Evolutionary conservation across 148 eudicot species (phyloP).

Genomic region (Rhododendron williamsianum): DNA sequence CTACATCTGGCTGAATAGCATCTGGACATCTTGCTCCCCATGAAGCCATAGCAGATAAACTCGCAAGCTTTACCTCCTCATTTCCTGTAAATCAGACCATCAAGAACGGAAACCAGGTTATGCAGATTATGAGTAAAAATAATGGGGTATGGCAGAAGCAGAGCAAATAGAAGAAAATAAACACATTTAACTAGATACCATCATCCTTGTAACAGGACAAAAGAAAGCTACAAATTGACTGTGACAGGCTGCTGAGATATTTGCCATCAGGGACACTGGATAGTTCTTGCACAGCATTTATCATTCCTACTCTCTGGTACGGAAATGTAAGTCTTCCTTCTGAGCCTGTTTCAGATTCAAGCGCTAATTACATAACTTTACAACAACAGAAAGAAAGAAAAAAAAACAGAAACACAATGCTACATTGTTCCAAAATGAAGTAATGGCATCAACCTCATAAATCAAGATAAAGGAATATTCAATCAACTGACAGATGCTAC

Average conservation of each 20-base stretch:
- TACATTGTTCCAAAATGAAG: not conserved
- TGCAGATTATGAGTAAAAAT: not conserved
- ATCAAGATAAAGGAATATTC: not conserved
- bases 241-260: conserved; percentile 50
- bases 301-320: conserved; percentile 94
- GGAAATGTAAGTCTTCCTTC: conserved; percentile 98
- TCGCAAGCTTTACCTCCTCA: conserved; percentile 89
- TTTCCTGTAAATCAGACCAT: conserved; percentile 52
- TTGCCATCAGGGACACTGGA: conserved; percentile 82
- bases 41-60: conserved; percentile 64
- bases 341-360: conserved; percentile 52
- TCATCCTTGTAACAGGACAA: conserved; percentile 87
- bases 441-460: not conserved
- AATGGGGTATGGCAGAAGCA: not conserved
- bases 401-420: conserved; percentile 3
- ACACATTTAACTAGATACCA: conserved; percentile 33
- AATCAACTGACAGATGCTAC: conserved; percentile 11
- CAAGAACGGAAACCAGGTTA: not conserved
- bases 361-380: not conserved
- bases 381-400: not conserved
- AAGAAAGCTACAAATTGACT: conserved; percentile 55
- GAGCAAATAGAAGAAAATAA: not conserved
- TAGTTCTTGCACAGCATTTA: conserved; percentile 71
- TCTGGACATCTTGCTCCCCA: conserved; percentile 71
- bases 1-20: conserved; percentile 46